Evolutionary conservation across 768 basidiomycete species (phyloP).

Genomic region (Strobilomyces echinocephalus): DNA sequence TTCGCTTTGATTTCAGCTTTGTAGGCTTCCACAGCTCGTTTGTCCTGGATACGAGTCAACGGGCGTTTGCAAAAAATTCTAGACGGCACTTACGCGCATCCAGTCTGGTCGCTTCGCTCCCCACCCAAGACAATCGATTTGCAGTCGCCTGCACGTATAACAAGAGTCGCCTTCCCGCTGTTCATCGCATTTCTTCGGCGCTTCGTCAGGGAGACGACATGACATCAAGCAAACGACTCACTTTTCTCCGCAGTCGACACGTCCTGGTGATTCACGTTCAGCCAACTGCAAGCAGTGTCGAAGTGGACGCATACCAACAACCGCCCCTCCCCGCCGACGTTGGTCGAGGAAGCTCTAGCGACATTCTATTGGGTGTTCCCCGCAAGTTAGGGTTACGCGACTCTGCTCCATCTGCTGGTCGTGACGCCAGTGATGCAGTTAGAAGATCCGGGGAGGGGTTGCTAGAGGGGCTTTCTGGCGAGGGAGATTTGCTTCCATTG

Average conservation of each 20-base stretch:
- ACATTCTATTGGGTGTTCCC: constrained; percentile 45
- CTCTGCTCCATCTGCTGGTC: constrained; percentile 33
- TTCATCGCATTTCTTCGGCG: constrained; percentile 79
- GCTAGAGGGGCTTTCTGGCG: constrained; percentile 40
- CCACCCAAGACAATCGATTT: constrained; percentile 82
- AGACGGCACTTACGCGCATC: constrained; percentile 62
- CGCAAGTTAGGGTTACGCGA: constrained; percentile 17
- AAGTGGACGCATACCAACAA: constrained; percentile 58
- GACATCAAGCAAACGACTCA: constrained; percentile 23
- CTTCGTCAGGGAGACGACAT: constrained; percentile 1
- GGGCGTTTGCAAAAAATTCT: constrained; percentile 3
- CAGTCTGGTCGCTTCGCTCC: constrained; percentile 81
- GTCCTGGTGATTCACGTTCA: constrained; percentile 48
- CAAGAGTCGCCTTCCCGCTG: constrained; percentile 77
- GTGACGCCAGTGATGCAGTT: constrained; percentile 33
- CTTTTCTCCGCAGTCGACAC: constrained; percentile 78
- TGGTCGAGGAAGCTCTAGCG: constrained; percentile 49
- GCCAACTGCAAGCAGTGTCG: not conserved
- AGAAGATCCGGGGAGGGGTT: constrained; percentile 45
- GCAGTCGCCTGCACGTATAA: constrained; percentile 73
- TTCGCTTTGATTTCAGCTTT: constrained; percentile 82
- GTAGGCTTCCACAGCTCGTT: constrained; percentile 75
- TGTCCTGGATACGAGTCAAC: constrained; percentile 51
- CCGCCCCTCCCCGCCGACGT: constrained; percentile 64
- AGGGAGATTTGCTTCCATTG: constrained; percentile 46